Base-by-base conservation (phyloP, 768 basidiomycete genomes). In the Boletus coccyginus region DNA sequence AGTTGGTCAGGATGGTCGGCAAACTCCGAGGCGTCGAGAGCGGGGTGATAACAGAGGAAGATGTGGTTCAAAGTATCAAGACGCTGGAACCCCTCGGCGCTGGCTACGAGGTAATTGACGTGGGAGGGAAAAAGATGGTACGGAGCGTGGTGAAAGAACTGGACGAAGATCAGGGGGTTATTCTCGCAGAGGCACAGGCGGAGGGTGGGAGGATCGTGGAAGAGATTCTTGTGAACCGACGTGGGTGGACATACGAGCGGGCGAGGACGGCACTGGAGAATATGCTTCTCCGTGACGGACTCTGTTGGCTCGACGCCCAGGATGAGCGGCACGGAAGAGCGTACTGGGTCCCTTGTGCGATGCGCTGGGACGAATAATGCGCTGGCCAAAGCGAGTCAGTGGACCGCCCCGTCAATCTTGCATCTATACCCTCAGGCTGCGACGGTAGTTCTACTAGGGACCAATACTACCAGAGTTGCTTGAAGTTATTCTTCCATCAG, bases 261-360 rank as follows among this genome's bases (percentile, higher is more conserved):
- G 88, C 90, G 5, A 77, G 80, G 46, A 80, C 84, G 12, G 94
- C 88, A 2, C 71, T 98, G 64, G 87, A 94, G 64, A 94, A 95
- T 59, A 94, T 96, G 86, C 80, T 95, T 14, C 78, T 92, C 58
- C 79, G 88, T 29, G 94, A 98, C 59, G 96, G 95, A 2, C 75
- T 96, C 27, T 95, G 92, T 56, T 99, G 97, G 97, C 67, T 98
- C 32, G 97, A 99, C 66, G 87, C 92, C 27, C 94, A 97, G 71
- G 92, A 90, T 51, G 83, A 85, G 61, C 69, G 67, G 16, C 76
- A 74, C 32, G 84, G 85, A 31, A 78, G 79, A 55, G 83, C 85
- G 24, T 96, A 93, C 68, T 98, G 94, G 94, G 79, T 96, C 12
- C 88, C 89, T 1, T 91, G 90, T 13, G 88, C 88, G 3, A 90